phyloP scores from a whole-genome alignment of 2,329 filamentous ascomycete species.

The Colletotrichum sp. region DNA sequence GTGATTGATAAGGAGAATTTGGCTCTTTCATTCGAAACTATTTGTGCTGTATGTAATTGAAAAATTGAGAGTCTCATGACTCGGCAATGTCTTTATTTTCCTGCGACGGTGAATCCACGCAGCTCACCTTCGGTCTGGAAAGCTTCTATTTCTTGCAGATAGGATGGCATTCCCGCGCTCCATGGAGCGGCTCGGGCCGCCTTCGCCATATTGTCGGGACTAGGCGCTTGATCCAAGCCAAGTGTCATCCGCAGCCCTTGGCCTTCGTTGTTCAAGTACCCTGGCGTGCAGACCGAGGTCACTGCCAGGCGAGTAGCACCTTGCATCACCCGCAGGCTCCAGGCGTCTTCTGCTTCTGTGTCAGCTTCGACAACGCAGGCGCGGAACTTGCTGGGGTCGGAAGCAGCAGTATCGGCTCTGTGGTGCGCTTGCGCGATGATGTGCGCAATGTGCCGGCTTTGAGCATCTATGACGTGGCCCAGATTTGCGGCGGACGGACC shows the following conservation, averaged over 20 bases:
- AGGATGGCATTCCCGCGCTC: neutral
- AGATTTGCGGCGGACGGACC: neutral
- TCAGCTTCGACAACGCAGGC: neutral
- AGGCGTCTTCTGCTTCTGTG: neutral
- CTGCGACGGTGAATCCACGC: neutral
- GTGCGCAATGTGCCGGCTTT: neutral
- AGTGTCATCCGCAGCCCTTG: neutral
- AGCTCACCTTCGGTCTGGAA: neutral
- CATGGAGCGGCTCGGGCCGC: neutral
- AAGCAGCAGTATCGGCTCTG: neutral
- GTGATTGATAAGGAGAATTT: too few species aligned
- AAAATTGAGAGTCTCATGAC: neutral
- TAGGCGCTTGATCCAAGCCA: neutral
- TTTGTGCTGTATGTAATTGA: too few species aligned
- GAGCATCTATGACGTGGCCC: neutral
- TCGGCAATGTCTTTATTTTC: neutral
- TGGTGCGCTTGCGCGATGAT: neutral
- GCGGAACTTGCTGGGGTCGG: neutral
- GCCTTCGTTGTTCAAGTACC: neutral
- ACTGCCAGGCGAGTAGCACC: neutral
- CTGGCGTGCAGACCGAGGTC: neutral
- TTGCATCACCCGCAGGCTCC: neutral
- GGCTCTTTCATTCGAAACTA: too few species aligned
- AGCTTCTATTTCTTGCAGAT: neutral
- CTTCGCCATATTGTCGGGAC: neutral